Percentiles rank a stretch among this genome's conserved stretches.
Conservation (phyloP, 371 early-diverging fungal species). For the Zychaea mexicana region DNA sequence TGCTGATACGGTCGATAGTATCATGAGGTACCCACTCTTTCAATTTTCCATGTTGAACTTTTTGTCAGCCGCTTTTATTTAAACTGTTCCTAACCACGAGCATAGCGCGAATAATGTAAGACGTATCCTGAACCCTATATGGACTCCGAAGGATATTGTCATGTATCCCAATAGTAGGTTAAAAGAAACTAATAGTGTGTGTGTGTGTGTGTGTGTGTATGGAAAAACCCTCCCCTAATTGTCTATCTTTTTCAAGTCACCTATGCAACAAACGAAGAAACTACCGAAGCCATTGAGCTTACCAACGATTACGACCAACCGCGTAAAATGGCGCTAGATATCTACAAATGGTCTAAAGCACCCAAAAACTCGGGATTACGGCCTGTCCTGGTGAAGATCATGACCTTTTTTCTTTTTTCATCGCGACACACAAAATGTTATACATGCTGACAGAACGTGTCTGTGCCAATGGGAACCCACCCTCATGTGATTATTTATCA, state of each 20-base stretch:
- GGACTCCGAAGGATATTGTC: slow-evolving; percentile 40
- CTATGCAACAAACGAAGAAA: slow-evolving; percentile 58
- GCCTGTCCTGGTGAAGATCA: slow-evolving; percentile 48
- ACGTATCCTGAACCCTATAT: slow-evolving; percentile 47
- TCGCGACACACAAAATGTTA: no score
- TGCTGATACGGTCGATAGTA: slow-evolving; percentile 14
- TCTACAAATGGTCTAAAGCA: slow-evolving; percentile 34
- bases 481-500: not conserved
- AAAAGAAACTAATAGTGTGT: no score
- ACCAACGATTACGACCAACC: slow-evolving; percentile 31
- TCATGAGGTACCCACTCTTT: slow-evolving; percentile 13
- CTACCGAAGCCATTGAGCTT: slow-evolving; percentile 30
- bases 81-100: no score
- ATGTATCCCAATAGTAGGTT: slow-evolving; percentile 54
- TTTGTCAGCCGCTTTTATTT: no score
- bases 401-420: no score
- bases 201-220: no score
- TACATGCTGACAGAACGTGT: no score
- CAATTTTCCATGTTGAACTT: not conserved
- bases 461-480: not conserved
- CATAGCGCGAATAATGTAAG: slow-evolving; percentile 10
- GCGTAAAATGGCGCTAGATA: slow-evolving; percentile 46
- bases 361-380: slow-evolving; percentile 20
- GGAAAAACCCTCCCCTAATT: no score
- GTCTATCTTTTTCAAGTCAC: slow-evolving; percentile 36